Percentiles rank a stretch among this genome's conserved stretches.
Evolutionary conservation across 345 rosid species (phyloP).

Genomic region (Cochlearia excelsa): DNA sequence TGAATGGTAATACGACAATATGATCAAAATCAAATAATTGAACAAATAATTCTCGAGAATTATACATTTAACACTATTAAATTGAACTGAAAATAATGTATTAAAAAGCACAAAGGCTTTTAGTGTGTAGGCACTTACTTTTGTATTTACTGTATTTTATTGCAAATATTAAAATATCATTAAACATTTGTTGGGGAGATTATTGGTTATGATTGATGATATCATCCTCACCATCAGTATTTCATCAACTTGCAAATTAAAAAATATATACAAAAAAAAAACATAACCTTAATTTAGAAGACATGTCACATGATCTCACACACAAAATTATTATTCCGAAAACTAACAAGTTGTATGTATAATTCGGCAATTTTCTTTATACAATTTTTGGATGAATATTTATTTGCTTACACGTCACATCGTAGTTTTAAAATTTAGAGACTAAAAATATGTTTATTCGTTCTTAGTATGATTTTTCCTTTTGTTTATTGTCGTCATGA

Average conservation of each 20-base stretch:
- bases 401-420: constrained; percentile 14
- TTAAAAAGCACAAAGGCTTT: constrained; percentile 23
- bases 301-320: constrained; percentile 36
- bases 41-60: constrained; percentile 1
- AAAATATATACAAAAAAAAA: neutral
- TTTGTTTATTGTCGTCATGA: too few relatives aligned
- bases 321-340: constrained; percentile 28
- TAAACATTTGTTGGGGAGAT: constrained; percentile 30
- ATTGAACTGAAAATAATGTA: constrained; percentile 11
- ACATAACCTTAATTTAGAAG: constrained; percentile 32
- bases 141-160: constrained; percentile 16
- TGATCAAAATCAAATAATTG: constrained; percentile 6
- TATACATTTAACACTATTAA: neutral
- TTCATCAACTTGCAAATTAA: constrained; percentile 29
- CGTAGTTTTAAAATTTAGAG: neutral
- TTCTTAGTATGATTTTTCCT: too few relatives aligned
- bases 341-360: constrained; percentile 22
- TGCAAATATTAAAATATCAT: constrained; percentile 13
- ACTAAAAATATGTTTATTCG: neutral
- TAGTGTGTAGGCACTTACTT: constrained; percentile 26
- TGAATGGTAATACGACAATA: constrained; percentile 7
- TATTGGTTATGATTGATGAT: constrained; percentile 36
- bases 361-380: constrained; percentile 10
- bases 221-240: constrained; percentile 32
- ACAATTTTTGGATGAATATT: neutral